Evolutionary conservation across 495 filamentous ascomycete genomes (phyloP).

Genomic region (Tuber microsphaerosporum): DNA sequence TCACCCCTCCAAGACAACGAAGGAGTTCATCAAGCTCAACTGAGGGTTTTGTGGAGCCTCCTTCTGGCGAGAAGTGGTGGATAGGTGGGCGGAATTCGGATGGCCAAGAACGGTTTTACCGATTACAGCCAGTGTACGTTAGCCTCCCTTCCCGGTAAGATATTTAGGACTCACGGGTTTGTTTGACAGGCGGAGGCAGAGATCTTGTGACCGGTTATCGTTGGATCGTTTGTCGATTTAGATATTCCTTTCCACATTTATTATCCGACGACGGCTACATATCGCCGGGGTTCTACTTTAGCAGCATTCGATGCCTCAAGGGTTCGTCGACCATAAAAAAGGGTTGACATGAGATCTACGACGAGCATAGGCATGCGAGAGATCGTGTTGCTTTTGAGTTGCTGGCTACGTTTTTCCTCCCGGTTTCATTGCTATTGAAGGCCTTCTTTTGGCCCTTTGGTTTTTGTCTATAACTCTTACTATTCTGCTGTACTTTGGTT

Average conservation of each 20-base stretch:
- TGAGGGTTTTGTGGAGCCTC: constrained; percentile 56
- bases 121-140: constrained; percentile 43
- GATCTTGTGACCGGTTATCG: constrained; percentile 41
- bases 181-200: constrained; percentile 31
- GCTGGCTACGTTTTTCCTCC: background rate
- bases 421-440: background rate
- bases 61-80: constrained; percentile 66
- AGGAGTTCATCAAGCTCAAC: constrained; percentile 58
- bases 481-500: background rate
- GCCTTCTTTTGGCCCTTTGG: background rate
- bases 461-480: background rate
- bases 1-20: constrained; percentile 43
- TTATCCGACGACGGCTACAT: background rate
- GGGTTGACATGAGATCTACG: background rate
- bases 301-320: background rate
- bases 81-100: constrained; percentile 62
- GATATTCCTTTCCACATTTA: background rate
- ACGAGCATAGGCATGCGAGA: background rate
- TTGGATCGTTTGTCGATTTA: constrained; percentile 40
- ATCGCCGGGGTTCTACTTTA: background rate
- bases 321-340: background rate
- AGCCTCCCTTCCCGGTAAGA: constrained; percentile 6
- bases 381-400: background rate
- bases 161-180: background rate
- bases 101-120: constrained; percentile 66